Evolutionary conservation across 345 rosid genomes (phyloP).

Genomic region (Melaleuca quinquenervia): DNA sequence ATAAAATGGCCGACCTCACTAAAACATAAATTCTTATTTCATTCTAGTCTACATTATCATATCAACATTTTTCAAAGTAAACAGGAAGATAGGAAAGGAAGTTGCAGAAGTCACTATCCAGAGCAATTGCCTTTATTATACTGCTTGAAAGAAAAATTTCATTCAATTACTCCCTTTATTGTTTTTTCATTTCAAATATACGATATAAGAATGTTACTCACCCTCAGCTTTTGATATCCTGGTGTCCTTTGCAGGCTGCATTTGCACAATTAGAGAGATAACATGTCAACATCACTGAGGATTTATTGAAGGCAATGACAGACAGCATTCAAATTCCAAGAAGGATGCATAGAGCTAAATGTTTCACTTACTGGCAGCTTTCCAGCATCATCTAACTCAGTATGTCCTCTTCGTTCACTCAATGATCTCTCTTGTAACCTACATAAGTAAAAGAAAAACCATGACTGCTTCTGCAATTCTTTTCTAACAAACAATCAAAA

Average conservation of each 20-base stretch:
- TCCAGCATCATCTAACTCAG: slow-evolving; percentile 13
- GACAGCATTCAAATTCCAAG: neutral
- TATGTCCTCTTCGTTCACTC: slow-evolving; percentile 17
- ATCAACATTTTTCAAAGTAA: neutral
- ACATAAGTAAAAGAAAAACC: neutral
- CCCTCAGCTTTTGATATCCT: slow-evolving; percentile 20
- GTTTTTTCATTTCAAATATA: neutral
- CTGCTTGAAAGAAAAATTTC: neutral
- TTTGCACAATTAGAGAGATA: neutral
- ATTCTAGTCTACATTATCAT: neutral
- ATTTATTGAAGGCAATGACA: neutral
- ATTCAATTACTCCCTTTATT: neutral
- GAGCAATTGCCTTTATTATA: neutral
- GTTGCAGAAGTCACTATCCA: neutral
- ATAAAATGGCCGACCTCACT: neutral
- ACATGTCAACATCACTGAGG: neutral
- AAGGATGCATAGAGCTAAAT: neutral
- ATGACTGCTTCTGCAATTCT: neutral
- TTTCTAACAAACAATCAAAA: neutral
- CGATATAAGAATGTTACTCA: slow-evolving; percentile 11
- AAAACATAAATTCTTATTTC: neutral
- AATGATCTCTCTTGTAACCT: slow-evolving; percentile 31
- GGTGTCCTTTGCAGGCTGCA: slow-evolving; percentile 28
- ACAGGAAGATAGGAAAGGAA: neutral
- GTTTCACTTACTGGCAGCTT: slow-evolving; percentile 27